Evolutionary conservation across 106 monocot species (phyloP), one percentile per base, ranked within the genome.

Genomic region (Amphibolis antarctica): DNA sequence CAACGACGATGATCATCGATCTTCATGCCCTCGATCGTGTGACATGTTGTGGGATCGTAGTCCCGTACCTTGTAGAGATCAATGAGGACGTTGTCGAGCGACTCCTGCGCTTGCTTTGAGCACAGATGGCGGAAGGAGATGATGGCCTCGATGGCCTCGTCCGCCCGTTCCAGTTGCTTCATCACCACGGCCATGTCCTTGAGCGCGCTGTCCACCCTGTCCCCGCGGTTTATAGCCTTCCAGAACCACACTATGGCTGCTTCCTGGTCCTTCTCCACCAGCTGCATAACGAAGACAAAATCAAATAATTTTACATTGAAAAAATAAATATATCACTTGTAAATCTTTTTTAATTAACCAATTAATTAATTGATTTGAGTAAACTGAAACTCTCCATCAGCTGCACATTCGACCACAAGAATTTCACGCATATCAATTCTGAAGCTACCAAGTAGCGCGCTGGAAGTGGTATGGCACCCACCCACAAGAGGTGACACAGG

Each of bases 151-250:
- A 74, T 51, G 50, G 74, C 74, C 44, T 74, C 74, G 23, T 67
- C 74, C 19, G 67, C 55, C 14, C 67, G 68, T 43, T 83, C 79
- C 52, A 79, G 83, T 51, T 86, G 86, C 74, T 92, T 92, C 91
- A 92, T 86, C 17, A 92, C 77, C 1, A 86, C 81, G 0, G 77
- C 86, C 91, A 92, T 92, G 81, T 92, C 86, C 65, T 92, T 86
- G 19, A 92, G 77, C 12, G 91, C 91, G 46, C 86, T 92, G 57
- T 92, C 86, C 13, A 83, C 72, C 28, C 81, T 59, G 51, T 92
- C 86, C 1, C 86, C 64, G 0, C 72, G 49, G 74, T 86, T 83
- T 65, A 86, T 91, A 22, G 91, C 91, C 64, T 83, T 86, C 83
- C 86, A 91, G 50, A 91, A 91, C 86, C 83, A 86, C 24, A 74